phyloP scores from a whole-genome alignment of 805 yeast species.

The Millerozyma miso region DNA sequence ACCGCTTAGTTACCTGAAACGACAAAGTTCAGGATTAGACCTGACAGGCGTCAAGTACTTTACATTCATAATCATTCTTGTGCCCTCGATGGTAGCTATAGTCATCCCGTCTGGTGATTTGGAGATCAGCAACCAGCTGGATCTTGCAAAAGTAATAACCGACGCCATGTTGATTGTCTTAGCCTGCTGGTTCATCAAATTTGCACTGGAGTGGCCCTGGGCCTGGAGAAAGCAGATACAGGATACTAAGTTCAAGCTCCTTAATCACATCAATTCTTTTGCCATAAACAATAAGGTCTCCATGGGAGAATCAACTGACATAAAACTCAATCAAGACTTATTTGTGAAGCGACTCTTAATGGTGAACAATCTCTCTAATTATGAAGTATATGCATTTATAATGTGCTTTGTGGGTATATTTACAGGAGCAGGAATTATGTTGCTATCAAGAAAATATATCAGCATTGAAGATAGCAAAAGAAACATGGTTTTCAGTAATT shows the following conservation, averaged over 20 bases:
- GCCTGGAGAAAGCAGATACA: conserved; percentile 29
- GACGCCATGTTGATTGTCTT: conserved; percentile 28
- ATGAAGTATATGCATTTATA: conserved; percentile 17
- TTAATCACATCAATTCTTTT: conserved; percentile 10
- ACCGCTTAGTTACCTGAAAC: conserved; percentile 3
- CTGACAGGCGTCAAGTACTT: conserved; percentile 12
- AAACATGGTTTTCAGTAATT: conserved; percentile 28
- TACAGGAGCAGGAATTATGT: conserved; percentile 22
- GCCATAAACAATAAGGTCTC: conserved; percentile 2
- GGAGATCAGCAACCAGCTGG: conserved; percentile 9
- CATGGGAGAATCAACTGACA: neutral
- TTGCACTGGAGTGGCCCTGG: conserved; percentile 41
- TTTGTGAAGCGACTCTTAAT: conserved; percentile 7
- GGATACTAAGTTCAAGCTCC: conserved; percentile 10
- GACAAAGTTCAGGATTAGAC: conserved; percentile 10
- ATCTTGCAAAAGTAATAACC: conserved; percentile 23
- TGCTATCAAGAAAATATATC: conserved; percentile 22
- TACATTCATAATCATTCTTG: conserved; percentile 16
- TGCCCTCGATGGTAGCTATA: conserved; percentile 25
- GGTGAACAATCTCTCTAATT: conserved; percentile 10
- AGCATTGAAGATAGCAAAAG: conserved; percentile 22
- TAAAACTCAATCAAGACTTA: conserved; percentile 2
- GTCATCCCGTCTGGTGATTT: conserved; percentile 16
- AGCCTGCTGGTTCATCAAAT: conserved; percentile 31
- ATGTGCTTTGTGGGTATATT: conserved; percentile 25